phyloP scores from a whole-genome alignment of 2,329 filamentous ascomycete genomes.

The Diplodia scrobiculata region DNA sequence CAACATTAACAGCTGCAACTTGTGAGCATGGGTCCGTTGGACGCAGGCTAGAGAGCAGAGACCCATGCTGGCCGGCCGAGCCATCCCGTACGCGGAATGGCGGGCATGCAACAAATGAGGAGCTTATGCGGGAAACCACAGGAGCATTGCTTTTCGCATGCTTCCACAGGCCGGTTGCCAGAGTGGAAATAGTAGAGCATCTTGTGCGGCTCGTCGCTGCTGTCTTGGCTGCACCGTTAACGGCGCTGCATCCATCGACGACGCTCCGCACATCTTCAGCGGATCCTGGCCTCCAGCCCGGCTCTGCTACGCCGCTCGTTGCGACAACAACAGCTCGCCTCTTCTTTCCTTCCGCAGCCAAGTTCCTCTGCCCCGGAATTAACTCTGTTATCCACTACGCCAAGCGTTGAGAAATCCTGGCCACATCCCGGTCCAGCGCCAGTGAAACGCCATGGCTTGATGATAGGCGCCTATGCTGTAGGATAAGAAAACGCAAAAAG shows the following conservation, averaged over 20 bases:
- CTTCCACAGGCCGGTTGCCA: neutral
- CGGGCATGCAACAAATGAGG: constrained; percentile 10
- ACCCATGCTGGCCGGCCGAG: neutral
- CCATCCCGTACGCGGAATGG: neutral
- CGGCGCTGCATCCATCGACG: neutral
- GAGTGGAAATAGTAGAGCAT: neutral
- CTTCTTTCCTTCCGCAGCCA: neutral
- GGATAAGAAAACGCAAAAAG: neutral
- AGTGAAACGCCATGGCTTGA: constrained; percentile 22
- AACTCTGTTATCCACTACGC: neutral
- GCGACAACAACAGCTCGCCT: neutral
- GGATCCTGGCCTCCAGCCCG: neutral
- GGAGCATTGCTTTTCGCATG: neutral
- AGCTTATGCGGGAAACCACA: neutral
- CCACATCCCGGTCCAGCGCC: neutral
- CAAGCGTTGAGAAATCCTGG: neutral
- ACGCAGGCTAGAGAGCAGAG: neutral
- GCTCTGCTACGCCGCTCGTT: neutral
- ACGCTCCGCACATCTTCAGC: neutral
- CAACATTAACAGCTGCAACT: constrained; percentile 9
- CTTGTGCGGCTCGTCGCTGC: neutral
- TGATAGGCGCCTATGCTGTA: constrained; percentile 4
- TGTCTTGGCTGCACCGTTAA: neutral
- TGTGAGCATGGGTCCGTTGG: neutral
- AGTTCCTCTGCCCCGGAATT: neutral